Evolutionary conservation across 345 rosid species (phyloP), one percentile per base, ranked within the genome.

Genomic region (Hevea brasiliensis): DNA sequence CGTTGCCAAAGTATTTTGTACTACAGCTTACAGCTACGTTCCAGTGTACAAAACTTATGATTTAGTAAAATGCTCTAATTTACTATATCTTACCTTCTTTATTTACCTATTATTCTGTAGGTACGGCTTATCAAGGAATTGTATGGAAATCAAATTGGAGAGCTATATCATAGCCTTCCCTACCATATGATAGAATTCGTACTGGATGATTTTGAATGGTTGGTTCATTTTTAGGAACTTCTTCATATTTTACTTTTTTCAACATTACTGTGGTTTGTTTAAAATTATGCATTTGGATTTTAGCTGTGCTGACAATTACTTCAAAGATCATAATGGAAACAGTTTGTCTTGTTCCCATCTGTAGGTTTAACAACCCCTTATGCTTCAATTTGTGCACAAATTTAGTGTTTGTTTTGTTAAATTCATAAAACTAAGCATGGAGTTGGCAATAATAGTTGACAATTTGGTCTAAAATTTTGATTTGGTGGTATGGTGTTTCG

Each of bases 141-240:
- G 77, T 95, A 88, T 79, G 98, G 99, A 74, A 89, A 91, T 84
- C 97, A 92, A 77, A 92, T 95, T 67, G 87, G 89, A 62, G 98
- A 92, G 82, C 79, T 95, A 64, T 92, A 89, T 80, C 92, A 92
- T 74, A 92, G 96, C 82, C 96, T 91, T 82, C 97, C 99, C 1
- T 91, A 88, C 86, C 92, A 92, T 87, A 87, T 92, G 89, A 79
- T 92, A 76, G 96, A 95, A 81, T 95, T 90, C 79, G 83, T 79
- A 26, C 77, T 92, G 9, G 97, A 89, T 65, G 94, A 89, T 82
- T 79, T 81, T 76, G 93, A 89, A 72, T 88, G 99, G 98, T 92
- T 45, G 77, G 97, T 83, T 68, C 67, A 72, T 65, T 51, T 58
- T 67, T 35, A 41, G 41, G 58, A 26, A 21, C 13, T 66, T 27